Conservation (phyloP, 164 flowering plant species). For the Dillenia turbinata region DNA sequence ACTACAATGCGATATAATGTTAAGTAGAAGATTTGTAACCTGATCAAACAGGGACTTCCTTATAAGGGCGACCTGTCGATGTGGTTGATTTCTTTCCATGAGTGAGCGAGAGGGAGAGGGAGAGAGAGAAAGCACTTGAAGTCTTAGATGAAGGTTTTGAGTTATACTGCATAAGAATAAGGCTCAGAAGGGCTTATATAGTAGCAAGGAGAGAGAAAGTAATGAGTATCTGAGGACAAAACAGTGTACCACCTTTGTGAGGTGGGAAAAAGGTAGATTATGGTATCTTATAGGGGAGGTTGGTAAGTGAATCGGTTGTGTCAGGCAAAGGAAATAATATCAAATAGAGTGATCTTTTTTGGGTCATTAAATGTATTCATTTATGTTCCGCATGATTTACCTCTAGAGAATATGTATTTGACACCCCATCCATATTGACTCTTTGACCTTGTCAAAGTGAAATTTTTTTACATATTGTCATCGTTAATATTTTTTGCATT, state of each 20-base stretch:
- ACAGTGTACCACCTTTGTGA: constrained; percentile 2
- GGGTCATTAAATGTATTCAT: constrained; percentile 8
- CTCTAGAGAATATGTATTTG: too few species aligned
- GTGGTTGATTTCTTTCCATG: constrained; percentile 45
- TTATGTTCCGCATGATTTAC: neutral
- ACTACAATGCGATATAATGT: neutral
- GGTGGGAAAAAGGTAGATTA: neutral
- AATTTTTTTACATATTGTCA: too few species aligned
- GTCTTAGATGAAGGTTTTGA: neutral
- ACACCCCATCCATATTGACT: too few species aligned
- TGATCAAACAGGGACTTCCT: constrained; percentile 68
- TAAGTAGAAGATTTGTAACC: constrained; percentile 25
- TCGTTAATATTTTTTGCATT: too few species aligned
- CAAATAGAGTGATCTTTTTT: constrained; percentile 4
- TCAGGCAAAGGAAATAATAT: constrained; percentile 4
- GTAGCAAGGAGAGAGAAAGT: neutral
- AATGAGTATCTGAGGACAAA: neutral
- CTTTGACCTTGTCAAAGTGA: too few species aligned
- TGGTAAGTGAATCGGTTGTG: too few species aligned
- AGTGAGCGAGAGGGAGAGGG: neutral
- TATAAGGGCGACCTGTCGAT: constrained; percentile 45
- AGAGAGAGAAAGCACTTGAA: constrained; percentile 1
- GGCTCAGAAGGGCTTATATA: constrained; percentile 16
- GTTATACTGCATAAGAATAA: neutral
- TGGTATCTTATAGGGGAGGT: neutral